Evolutionary conservation across 1,139 yeast species (phyloP).

Genomic region (Blastobotrys persicus): DNA sequence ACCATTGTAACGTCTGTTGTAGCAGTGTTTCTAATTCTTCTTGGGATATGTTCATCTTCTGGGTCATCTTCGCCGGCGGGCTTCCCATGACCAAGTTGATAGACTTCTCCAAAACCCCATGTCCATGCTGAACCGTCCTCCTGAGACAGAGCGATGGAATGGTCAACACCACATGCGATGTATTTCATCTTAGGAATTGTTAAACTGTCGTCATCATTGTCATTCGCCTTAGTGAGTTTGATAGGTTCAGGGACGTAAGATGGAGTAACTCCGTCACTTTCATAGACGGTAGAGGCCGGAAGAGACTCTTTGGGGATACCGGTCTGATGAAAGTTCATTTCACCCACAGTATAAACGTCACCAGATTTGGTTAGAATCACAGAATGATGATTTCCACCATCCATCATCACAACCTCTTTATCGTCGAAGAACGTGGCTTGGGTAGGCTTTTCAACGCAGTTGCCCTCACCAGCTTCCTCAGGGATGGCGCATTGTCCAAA

Average conservation of each 20-base stretch:
- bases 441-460: constrained; percentile 70
- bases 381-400: constrained; percentile 95
- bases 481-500: constrained; percentile 94
- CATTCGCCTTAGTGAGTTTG: constrained; percentile 43
- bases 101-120: constrained; percentile 98
- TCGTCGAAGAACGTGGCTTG: constrained; percentile 58
- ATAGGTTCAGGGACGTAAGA: constrained; percentile 91
- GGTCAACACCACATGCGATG: constrained; percentile 87
- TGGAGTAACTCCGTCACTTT: constrained; percentile 71
- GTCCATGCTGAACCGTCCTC: constrained; percentile 82
- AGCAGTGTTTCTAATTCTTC: constrained; percentile 85
- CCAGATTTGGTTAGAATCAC: constrained; percentile 72
- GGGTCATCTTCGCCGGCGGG: constrained; percentile 75
- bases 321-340: constrained; percentile 88
- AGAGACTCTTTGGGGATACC: constrained; percentile 59
- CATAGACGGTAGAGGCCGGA: constrained; percentile 56
- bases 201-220: constrained; percentile 35
- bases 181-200: constrained; percentile 58
- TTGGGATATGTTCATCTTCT: constrained; percentile 51
- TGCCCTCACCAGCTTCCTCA: constrained; percentile 70
- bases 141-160: constrained; percentile 73
- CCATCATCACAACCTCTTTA: constrained; percentile 58
- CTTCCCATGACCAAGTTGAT: constrained; percentile 87
- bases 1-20: constrained; percentile 71
- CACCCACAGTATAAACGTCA: constrained; percentile 78